phyloP scores from a whole-genome alignment of 495 filamentous ascomycete genomes.

The Stereocaulon alpinum region DNA sequence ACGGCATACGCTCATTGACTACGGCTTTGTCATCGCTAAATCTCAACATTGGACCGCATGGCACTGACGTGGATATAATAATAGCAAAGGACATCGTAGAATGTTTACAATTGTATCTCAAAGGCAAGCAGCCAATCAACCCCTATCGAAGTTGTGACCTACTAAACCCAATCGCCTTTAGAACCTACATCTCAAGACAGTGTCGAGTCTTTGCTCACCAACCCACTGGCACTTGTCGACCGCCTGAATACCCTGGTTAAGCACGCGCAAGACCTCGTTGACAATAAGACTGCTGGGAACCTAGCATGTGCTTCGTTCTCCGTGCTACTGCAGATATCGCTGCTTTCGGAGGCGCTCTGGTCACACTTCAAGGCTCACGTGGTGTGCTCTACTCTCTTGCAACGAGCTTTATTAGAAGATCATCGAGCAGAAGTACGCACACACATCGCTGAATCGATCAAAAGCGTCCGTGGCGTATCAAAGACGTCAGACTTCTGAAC shows the following conservation, averaged over 20 bases:
- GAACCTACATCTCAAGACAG: constrained; percentile 18
- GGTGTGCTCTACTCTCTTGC: constrained; percentile 35
- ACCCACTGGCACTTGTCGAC: constrained; percentile 23
- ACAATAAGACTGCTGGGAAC: constrained; percentile 23
- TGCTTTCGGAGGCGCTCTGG: constrained; percentile 52
- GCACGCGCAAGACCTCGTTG: constrained; percentile 2
- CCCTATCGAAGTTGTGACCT: constrained; percentile 1
- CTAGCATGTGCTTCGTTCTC: constrained; percentile 47
- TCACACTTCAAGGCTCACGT: constrained; percentile 37
- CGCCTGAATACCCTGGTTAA: constrained; percentile 19
- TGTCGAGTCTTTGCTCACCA: constrained; percentile 16
- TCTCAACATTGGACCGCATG: constrained; percentile 7
- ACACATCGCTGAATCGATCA: constrained; percentile 29
- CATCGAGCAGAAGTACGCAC: constrained; percentile 28
- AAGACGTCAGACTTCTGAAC: neutral
- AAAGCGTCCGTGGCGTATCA: constrained; percentile 22
- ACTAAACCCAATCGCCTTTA: constrained; percentile 14
- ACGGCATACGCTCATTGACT: constrained; percentile 35
- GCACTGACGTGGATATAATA: constrained; percentile 16
- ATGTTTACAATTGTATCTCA: constrained; percentile 29
- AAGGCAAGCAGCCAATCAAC: constrained; percentile 26
- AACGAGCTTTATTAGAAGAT: constrained; percentile 32
- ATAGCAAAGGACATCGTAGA: constrained; percentile 20
- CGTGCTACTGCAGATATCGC: constrained; percentile 53
- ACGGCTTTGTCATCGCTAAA: constrained; percentile 29